Base-by-base conservation (phyloP, 352 stramenopile species). In the Phytophthora multivora region DNA sequence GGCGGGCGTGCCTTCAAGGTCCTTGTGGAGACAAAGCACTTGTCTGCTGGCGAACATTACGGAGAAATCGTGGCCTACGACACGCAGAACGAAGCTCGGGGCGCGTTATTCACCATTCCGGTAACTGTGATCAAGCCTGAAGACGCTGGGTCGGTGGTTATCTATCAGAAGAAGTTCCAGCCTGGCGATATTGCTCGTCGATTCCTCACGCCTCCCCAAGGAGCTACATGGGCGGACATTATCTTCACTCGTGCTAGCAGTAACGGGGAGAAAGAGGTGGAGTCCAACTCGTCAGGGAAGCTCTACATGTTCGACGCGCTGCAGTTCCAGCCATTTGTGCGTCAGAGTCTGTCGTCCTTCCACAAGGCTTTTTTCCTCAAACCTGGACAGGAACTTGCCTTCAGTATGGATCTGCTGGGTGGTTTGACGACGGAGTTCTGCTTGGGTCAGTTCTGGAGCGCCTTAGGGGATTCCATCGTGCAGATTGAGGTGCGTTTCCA, bases 71-170 rank as follows among this genome's bases (percentile, higher is more conserved):
- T 87, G 23, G 95, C 85, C 7, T 93, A 87, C 59, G 83, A 93
- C 62, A 80, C 78, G 12, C 66, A 79, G 46, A 78, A 95, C 46
- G 68, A 84, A 31, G 59, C 62, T 38, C 70, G 79, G 23, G 91
- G 90, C 0, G 53, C 86, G 4, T 28, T 98, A 13, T 99, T 98
- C 58, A 83, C 69, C 33, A 86, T 98, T 30, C 95, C 95, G 0
- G 90, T 99, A 28, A 95, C 79, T 21, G 82, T 98, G 15, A 85
- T 97, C 42, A 94, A 94, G 64, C 86, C 89, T 0, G 83, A 98
- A 69, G 28, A 71, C 0, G 51, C 45, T 18, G 40, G 59, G 15
- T 74, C 75, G 1, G 69, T 82, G 1, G 57, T 81, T 16, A 40
- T 49, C 12, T 88, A 84, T 62, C 72, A 76, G 52, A 80, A 76